Conservation (phyloP, 192 early-diverging fungal species). For the Podila epigama region DNA sequence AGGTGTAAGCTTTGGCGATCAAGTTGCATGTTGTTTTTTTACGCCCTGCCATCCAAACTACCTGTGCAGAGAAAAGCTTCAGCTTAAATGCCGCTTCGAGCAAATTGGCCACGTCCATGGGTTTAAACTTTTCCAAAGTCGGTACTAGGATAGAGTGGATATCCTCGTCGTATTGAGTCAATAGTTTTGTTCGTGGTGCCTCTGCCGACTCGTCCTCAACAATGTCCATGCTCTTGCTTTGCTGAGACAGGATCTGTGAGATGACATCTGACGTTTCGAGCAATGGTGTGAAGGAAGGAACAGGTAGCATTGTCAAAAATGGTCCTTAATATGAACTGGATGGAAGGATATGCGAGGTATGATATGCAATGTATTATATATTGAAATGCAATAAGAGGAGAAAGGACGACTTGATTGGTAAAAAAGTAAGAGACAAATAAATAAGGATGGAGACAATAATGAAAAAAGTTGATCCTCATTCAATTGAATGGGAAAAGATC, state of each 20-base stretch:
- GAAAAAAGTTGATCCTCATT: too few relatives aligned
- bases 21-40: background rate
- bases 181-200: background rate
- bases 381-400: too few relatives aligned
- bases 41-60: background rate
- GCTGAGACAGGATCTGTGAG: background rate
- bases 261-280: constrained; percentile 22
- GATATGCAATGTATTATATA: too few relatives aligned
- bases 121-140: constrained; percentile 9
- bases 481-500: too few relatives aligned
- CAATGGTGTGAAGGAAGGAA: constrained; percentile 23
- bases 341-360: too few relatives aligned
- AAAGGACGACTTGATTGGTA: too few relatives aligned
- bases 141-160: constrained; percentile 10
- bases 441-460: too few relatives aligned
- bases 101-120: constrained; percentile 5
- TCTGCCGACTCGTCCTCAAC: background rate
- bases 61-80: constrained; percentile 34
- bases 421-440: too few relatives aligned
- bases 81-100: constrained; percentile 37
- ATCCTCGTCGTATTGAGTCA: background rate
- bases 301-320: background rate
- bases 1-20: background rate
- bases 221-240: background rate
- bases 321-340: too few relatives aligned